Percentiles rank a stretch among this genome's conserved stretches.
Conservation (phyloP, 768 basidiomycete species). For the Amanita molliuscula region DNA sequence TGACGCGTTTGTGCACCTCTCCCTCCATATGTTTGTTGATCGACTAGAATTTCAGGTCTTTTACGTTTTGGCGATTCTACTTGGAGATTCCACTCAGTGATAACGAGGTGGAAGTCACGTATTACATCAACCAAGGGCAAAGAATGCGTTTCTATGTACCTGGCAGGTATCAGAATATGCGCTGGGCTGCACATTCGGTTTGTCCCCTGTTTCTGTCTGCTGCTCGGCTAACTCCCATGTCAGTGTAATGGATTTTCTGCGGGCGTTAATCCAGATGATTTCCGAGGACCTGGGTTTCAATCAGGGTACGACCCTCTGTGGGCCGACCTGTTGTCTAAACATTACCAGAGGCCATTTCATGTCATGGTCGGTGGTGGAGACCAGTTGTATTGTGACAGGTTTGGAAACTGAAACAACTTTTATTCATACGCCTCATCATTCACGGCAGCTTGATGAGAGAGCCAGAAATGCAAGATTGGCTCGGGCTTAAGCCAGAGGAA, state of each 20-base stretch:
- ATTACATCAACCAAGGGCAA: slow-evolving; percentile 75
- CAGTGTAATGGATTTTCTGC: slow-evolving; percentile 86
- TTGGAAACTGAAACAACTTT: slow-evolving; percentile 12
- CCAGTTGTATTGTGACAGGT: slow-evolving; percentile 84
- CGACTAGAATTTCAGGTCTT: slow-evolving; percentile 40
- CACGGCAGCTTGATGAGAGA: slow-evolving; percentile 62
- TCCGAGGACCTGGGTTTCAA: slow-evolving; percentile 70
- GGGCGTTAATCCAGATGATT: slow-evolving; percentile 84
- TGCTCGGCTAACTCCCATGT: neutral
- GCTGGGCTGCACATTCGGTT: slow-evolving; percentile 85
- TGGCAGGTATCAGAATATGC: slow-evolving; percentile 70
- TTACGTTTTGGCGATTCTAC: slow-evolving; percentile 91
- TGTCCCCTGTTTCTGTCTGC: slow-evolving; percentile 14
- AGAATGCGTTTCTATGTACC: slow-evolving; percentile 79
- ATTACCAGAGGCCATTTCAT: slow-evolving; percentile 76
- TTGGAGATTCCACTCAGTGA: slow-evolving; percentile 68
- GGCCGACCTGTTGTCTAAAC: slow-evolving; percentile 83
- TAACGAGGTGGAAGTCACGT: slow-evolving; percentile 67
- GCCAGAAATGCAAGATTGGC: slow-evolving; percentile 84
- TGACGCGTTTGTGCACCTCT: slow-evolving; percentile 32
- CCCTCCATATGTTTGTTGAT: slow-evolving; percentile 1
- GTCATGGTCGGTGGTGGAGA: slow-evolving; percentile 91
- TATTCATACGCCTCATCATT: neutral
- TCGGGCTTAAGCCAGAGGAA: slow-evolving; percentile 44
- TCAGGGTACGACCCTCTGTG: slow-evolving; percentile 87